Base-by-base conservation (phyloP, 176 grass and related monocot species). In the Areca catechu region DNA sequence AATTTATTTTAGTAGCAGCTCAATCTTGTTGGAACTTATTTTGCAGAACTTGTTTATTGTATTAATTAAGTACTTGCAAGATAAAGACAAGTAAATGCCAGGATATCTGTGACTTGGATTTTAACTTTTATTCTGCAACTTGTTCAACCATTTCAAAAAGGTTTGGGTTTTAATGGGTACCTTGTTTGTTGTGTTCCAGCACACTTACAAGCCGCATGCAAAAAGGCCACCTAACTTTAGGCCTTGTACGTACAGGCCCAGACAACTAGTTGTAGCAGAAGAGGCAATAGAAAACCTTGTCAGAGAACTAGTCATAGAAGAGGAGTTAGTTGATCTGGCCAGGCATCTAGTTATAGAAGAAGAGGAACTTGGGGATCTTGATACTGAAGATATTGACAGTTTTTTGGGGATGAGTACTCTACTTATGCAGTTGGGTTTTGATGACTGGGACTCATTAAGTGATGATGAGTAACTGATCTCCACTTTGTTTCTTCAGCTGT, bases 331-430 rank as follows among this genome's bases (percentile, higher is more conserved):
- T 34, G 50, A 67, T 54, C 24, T 67, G 21, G 50, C 64, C 34
- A n/a, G 48, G 3, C 16, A 53, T 3, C 14, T 67, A 14, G 49
- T 19, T 20, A 3, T 20, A 4, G 24, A 67, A 12, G 50, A 66
- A 5, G 63, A 55, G 10, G 65, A 55, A 37, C n/a, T 19, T 9
- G 23, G 54, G 16, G 18, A 55, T 55, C 6, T 37, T 54, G 65
- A 67, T 3, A 51, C 51, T 16, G 25, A 18, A 0, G 65, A 67
- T 55, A 7, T 67, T 43, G 24, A 19, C n/a, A 53, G 49, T 67
- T 37, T 67, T 14, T 28, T 67, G 19, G 65, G 51, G 17, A 53
- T 53, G 65, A 67, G 51, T 37, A 21, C 54, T 24, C 49, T 67
- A 19, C 65, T 67, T 22, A 37, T 37, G 50, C 65, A 55, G 24